Base-by-base conservation (phyloP, 1,284 basidiomycete species). In the Coniferiporia sulphurascens region DNA sequence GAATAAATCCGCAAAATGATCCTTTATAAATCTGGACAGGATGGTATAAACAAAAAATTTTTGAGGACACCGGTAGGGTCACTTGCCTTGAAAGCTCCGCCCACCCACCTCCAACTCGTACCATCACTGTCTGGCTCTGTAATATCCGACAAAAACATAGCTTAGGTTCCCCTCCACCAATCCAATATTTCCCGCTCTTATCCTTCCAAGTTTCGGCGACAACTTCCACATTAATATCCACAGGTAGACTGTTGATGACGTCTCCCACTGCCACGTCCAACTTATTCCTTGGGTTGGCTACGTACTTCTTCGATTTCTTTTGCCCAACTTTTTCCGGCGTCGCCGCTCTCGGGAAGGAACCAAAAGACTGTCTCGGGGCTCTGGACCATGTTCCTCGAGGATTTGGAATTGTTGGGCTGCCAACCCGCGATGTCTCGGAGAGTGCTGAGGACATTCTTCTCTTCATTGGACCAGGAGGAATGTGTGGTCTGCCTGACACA, bases 71-170 rank as follows among this genome's bases (percentile, higher is more conserved):
- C 46, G 36, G 48, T 46, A 8, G 21, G 44, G 51, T 17, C 15
- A 78, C 86, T 60, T 71, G 93, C 92, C 85, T 93, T 10, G 91
- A 92, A 59, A 96, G 73, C 71, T 95, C 93, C 57, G 84, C 77
- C 94, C 94, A 96, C n/a, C 94, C 94, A 49, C 94, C 94, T 34
- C 94, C 93, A 15, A 95, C 91, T 62, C 93, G 84, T 45, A 97
- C 93, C 94, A 97, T 96, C 62, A 96, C 94, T 0, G 90, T 95
- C 65, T 92, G 88, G 2, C 90, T 93, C n/a, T 92, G 84, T 38
- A 96, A 74, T 58, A 96, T 95, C 19, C 94, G 83, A 71, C 93
- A 95, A 71, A 95, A 96, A 71, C 91, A 93, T 17, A 95, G 76
- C 69, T 87, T 93, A 1, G 93, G 84, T 54, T 93, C 89, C 63